Evolutionary conservation across 1,284 basidiomycete genomes (phyloP).

Genomic region (Trichosporon sp.): DNA sequence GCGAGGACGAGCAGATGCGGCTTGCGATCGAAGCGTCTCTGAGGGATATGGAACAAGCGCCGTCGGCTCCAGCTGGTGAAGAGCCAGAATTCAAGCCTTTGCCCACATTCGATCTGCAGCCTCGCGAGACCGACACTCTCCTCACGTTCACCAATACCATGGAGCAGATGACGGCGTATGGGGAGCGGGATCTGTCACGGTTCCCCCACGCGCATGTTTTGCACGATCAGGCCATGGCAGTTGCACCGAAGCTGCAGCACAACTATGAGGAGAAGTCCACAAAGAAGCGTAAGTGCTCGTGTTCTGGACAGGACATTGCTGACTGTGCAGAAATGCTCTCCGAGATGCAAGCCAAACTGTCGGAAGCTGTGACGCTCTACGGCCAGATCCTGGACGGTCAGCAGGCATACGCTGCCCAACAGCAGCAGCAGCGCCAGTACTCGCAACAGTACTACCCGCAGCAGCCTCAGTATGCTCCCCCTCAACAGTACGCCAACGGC

Average conservation of each 20-base stretch:
- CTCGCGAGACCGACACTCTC: constrained; percentile 74
- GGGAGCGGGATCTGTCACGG: constrained; percentile 66
- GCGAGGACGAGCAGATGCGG: constrained; percentile 85
- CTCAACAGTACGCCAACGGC: constrained; percentile 5
- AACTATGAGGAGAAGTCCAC: constrained; percentile 78
- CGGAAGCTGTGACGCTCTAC: constrained; percentile 83
- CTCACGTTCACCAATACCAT: constrained; percentile 83
- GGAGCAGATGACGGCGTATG: constrained; percentile 72
- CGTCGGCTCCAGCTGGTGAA: constrained; percentile 67
- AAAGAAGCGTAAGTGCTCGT: constrained; percentile 66
- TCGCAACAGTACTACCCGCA: constrained; percentile 12
- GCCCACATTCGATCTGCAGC: constrained; percentile 70
- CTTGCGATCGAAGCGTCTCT: constrained; percentile 95
- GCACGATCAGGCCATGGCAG: constrained; percentile 72
- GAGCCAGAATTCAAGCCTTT: constrained; percentile 51
- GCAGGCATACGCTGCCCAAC: constrained; percentile 44
- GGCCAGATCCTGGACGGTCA: constrained; percentile 82
- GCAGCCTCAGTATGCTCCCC: constrained; percentile 7
- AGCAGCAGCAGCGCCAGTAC: constrained; percentile 32
- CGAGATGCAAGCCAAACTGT: constrained; percentile 90
- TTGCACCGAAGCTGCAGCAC: constrained; percentile 76
- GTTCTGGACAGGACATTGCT: background rate
- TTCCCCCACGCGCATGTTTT: constrained; percentile 77
- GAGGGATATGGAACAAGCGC: constrained; percentile 72
- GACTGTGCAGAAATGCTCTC: constrained; percentile 62